Conservation (phyloP, 768 basidiomycete genomes). For the Tricholoma furcatifolium region DNA sequence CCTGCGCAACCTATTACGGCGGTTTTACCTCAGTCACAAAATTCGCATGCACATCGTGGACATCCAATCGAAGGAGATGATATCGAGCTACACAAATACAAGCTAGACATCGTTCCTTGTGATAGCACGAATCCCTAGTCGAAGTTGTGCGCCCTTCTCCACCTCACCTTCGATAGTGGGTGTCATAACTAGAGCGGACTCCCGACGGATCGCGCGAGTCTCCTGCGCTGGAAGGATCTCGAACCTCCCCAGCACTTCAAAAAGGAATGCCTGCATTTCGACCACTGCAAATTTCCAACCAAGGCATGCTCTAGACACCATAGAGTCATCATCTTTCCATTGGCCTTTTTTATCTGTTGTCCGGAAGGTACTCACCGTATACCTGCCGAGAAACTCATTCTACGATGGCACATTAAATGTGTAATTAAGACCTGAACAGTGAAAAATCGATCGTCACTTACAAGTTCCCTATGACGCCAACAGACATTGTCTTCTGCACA, state of each 20-base stretch:
- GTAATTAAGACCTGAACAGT: neutral
- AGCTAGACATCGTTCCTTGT: constrained; percentile 19
- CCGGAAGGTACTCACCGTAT: constrained; percentile 22
- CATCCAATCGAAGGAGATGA: too few species aligned
- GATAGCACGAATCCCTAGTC: constrained; percentile 33
- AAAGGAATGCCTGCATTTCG: constrained; percentile 58
- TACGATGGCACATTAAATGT: constrained; percentile 6
- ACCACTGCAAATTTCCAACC: constrained; percentile 41
- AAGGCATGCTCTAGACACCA: constrained; percentile 27
- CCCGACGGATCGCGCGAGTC: constrained; percentile 32
- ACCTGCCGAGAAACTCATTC: constrained; percentile 30
- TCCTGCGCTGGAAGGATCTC: constrained; percentile 45
- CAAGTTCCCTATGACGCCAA: constrained; percentile 50
- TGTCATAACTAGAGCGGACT: constrained; percentile 40
- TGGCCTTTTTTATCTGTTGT: too few species aligned
- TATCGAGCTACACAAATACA: too few species aligned
- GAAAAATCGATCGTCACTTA: constrained; percentile 18
- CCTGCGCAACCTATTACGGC: too few species aligned
- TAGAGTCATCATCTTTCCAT: neutral
- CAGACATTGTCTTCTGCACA: constrained; percentile 36
- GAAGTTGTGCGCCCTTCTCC: constrained; percentile 41
- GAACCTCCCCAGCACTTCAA: constrained; percentile 52
- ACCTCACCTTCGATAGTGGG: constrained; percentile 40
- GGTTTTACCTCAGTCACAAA: too few species aligned
- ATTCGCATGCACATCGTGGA: too few species aligned